These are phyloP conservation scores for Globisporangium alternatum DNA, from an alignment of 352 stramenopile genomes.

Conservation along the genomic window DNA sequence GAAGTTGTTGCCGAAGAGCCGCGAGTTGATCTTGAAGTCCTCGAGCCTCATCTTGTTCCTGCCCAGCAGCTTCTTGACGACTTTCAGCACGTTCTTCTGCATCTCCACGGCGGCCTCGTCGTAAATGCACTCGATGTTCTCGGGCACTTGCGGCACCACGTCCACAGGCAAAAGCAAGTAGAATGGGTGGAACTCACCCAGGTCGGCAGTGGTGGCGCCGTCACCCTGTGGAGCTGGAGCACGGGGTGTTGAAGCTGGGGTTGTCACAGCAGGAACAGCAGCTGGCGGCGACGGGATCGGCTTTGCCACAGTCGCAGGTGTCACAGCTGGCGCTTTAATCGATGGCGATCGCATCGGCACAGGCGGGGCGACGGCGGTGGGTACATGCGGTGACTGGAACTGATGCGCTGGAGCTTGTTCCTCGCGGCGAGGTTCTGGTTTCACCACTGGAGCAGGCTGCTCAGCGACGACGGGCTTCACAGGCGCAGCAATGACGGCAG, in stretches of 20 bases:
- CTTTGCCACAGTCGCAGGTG: not conserved
- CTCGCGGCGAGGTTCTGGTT: not conserved
- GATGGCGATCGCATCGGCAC: not conserved
- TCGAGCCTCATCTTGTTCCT: conserved; percentile 52
- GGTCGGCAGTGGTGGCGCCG: not conserved
- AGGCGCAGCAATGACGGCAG: not conserved
- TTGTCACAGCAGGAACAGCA: conserved; percentile 8
- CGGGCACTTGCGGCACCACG: conserved; percentile 41
- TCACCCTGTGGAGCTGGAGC: conserved; percentile 4
- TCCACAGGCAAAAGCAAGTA: conserved; percentile 47
- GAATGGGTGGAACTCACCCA: conserved; percentile 42
- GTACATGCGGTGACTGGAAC: not conserved
- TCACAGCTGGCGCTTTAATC: not conserved
- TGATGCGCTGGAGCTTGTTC: not conserved
- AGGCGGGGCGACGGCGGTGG: not conserved
- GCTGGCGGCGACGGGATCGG: not conserved
- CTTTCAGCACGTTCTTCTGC: conserved; percentile 73
- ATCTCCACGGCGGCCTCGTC: conserved; percentile 57
- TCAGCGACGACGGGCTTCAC: not conserved
- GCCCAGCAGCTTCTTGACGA: conserved; percentile 59
- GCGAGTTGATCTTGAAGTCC: conserved; percentile 83
- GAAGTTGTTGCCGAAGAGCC: conserved; percentile 75
- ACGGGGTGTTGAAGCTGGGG: not conserved
- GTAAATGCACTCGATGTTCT: conserved; percentile 56
- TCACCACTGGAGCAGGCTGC: not conserved